phyloP scores from a whole-genome alignment of 2,329 filamentous ascomycete genomes.

The Ascochyta fabae region DNA sequence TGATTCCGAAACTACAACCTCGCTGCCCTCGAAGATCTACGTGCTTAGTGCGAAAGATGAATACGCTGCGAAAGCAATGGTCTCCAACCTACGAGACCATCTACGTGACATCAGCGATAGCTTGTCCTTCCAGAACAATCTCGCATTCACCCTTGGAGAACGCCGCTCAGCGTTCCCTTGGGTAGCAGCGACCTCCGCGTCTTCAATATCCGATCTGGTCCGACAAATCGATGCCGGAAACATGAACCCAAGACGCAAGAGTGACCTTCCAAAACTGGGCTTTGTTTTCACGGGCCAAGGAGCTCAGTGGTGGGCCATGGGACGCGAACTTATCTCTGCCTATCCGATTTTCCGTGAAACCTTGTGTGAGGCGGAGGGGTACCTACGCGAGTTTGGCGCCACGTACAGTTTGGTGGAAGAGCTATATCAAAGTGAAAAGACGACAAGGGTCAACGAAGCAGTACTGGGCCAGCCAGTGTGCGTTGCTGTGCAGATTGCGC shows the following conservation, averaged over 20 bases:
- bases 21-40: too few species aligned
- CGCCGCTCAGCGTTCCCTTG: conserved; percentile 12
- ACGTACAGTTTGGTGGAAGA: conserved; percentile 14
- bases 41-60: too few species aligned
- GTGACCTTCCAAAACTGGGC: background rate
- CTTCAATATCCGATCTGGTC: background rate
- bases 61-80: background rate
- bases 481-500: conserved; percentile 25
- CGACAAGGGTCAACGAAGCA: background rate
- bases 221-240: background rate
- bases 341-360: conserved; percentile 12
- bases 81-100: background rate
- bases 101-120: background rate
- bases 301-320: conserved; percentile 36
- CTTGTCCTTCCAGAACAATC: background rate
- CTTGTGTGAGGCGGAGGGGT: background rate
- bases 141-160: conserved; percentile 17
- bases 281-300: conserved; percentile 48
- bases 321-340: conserved; percentile 1
- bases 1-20: background rate
- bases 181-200: background rate
- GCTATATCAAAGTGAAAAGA: conserved; percentile 4
- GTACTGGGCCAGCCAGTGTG: conserved; percentile 18
- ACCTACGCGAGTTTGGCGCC: too few species aligned
- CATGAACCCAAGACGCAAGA: too few species aligned